Evolutionary conservation across 2,329 filamentous ascomycete genomes (phyloP), one percentile per base, ranked within the genome.

Genomic region (Dichotomopilus funicola): DNA sequence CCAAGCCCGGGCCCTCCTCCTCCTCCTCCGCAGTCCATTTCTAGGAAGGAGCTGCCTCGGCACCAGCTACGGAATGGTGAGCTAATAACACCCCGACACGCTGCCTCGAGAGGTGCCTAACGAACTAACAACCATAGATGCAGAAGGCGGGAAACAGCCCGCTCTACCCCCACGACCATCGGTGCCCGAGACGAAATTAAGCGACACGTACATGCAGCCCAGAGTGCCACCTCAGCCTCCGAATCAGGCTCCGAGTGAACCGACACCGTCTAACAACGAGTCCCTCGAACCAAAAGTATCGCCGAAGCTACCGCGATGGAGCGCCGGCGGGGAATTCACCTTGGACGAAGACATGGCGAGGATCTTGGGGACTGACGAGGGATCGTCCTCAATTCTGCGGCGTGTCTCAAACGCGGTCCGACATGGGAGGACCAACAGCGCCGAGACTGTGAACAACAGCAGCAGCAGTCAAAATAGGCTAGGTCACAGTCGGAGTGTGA

Each of bases 281-380:
- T 68, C 62, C 41, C 63, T 59, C 65, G 78, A 69, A 58, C 74
- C 61, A n/a, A 80, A 82, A 62, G 70, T 71, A 41, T 88, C 86
- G 8, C 85, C 87, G 8, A 85, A 84, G 64, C 74, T 89, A 59
- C 82, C 87, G 61, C 79, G 86, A 65, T 89, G 82, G 82, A 95
- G 87, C 70, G 80, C 82, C 44, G 89, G 89, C 51, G 89, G 86
- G 53, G 91, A 95, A 62, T 94, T 96, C 66, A 94, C 88, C 57
- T 85, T 96, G 86, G 92, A 97, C 62, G 91, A 96, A 70, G 94
- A 97, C 67, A 90, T 96, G 83, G 88, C 89, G 53, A 86, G 91
- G 55, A 92, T 96, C 56, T 77, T 96, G 57, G 87, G 85, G 42
- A 85, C 83, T 19, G 89, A 92, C 58, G 88, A 91, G 67, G 78